A percentile compares a stretch with the other conserved stretches of the same genome.
Conservation (phyloP, 192 early-diverging fungal genomes). For the Phycomyces nitens region DNA sequence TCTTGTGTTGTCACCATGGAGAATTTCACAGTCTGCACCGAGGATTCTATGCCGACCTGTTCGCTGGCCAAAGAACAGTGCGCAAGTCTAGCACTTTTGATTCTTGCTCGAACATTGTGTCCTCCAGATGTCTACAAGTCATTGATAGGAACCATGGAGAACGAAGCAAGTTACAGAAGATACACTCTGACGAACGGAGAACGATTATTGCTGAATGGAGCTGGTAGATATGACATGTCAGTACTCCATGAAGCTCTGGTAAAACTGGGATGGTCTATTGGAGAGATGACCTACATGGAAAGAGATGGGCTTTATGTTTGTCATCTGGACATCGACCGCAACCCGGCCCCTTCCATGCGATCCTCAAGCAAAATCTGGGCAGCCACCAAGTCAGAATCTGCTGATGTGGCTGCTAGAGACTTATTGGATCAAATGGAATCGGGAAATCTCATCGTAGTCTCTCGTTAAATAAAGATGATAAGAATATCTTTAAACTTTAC, state of each 20-base stretch:
- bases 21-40: background rate
- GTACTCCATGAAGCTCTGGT: background rate
- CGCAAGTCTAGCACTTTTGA: background rate
- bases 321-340: background rate
- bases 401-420: background rate
- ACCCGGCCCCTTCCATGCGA: background rate
- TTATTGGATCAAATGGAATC: background rate
- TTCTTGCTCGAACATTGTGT: background rate
- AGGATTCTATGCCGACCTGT: background rate
- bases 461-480: background rate
- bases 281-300: background rate
- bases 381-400: background rate
- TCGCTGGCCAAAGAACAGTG: background rate
- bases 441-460: background rate
- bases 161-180: background rate
- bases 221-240: background rate
- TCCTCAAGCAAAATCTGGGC: background rate
- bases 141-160: background rate
- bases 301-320: background rate
- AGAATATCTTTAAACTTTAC: too few species aligned
- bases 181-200: background rate
- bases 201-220: background rate
- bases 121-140: background rate
- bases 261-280: background rate
- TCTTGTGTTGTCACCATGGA: background rate